These are phyloP conservation scores for Tolypocladium album DNA, from an alignment of 2,329 filamentous ascomycete species.

Conservation along the genomic window DNA sequence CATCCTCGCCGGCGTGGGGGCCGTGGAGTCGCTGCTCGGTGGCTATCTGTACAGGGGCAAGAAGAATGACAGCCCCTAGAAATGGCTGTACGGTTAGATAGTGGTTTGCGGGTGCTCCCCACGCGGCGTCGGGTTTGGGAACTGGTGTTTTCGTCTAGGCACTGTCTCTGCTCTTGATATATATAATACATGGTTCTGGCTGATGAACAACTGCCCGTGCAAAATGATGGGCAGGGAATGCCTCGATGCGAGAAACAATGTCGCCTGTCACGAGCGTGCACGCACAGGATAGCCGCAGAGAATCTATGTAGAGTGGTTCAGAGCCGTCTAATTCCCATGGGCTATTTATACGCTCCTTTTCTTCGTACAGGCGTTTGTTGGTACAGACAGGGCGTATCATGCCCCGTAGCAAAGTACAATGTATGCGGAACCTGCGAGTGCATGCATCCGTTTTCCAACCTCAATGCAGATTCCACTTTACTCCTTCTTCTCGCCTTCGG, in stretches of 20 bases:
- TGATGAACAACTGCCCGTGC: neutral
- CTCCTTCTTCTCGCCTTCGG: slow-evolving; percentile 4
- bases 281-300: neutral
- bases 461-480: neutral
- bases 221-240: neutral
- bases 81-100: neutral
- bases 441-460: neutral
- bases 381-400: slow-evolving; percentile 5
- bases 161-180: neutral
- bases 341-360: neutral
- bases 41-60: slow-evolving; percentile 31
- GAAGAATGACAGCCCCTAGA: slow-evolving; percentile 16
- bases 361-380: slow-evolving; percentile 2
- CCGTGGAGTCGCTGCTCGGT: slow-evolving; percentile 37
- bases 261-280: no score
- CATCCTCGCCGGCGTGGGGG: slow-evolving; percentile 36
- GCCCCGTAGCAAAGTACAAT: slow-evolving; percentile 2
- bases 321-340: slow-evolving; percentile 1
- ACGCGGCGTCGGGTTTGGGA: slow-evolving; percentile 4
- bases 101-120: neutral
- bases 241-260: neutral
- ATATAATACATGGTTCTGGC: neutral
- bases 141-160: neutral
- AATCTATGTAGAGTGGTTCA: neutral
- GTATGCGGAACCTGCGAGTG: neutral